Percentiles rank a stretch among this genome's conserved stretches.
These are phyloP conservation scores for Gentiana straminea DNA, from an alignment of 257 asterid genomes.

Conservation along the genomic window DNA sequence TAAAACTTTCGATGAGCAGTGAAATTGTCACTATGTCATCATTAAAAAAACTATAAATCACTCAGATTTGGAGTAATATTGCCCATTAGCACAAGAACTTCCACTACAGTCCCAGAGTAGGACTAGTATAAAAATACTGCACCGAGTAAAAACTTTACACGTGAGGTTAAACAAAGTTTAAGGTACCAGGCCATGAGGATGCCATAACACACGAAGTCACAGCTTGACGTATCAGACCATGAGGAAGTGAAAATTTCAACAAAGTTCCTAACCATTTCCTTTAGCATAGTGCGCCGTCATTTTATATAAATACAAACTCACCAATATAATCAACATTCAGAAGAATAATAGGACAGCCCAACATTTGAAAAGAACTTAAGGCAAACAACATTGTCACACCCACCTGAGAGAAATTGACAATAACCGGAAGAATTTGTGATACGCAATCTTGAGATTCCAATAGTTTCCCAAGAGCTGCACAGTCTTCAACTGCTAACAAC, in stretches of 20 bases:
- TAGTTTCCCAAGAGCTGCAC: constrained; percentile 34
- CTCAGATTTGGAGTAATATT: not conserved
- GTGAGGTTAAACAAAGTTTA: too few species aligned
- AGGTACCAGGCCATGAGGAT: too few species aligned
- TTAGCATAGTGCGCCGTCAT: too few species aligned
- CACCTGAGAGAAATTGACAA: constrained; percentile 36
- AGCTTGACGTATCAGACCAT: too few species aligned
- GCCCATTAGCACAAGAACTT: not conserved
- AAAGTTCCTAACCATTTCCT: too few species aligned
- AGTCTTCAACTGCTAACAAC: constrained; percentile 32
- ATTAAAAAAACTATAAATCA: not conserved
- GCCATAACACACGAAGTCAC: too few species aligned
- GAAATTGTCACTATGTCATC: not conserved
- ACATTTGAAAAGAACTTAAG: not conserved
- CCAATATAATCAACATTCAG: too few species aligned
- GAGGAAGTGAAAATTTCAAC: too few species aligned
- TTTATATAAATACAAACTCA: too few species aligned
- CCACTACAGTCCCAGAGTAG: too few species aligned
- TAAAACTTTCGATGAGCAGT: not conserved
- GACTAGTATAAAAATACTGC: not conserved
- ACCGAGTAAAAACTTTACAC: not conserved
- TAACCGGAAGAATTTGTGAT: constrained; percentile 31
- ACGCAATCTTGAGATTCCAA: constrained; percentile 35
- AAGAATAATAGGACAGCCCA: too few species aligned
- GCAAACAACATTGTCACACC: not conserved